A percentile compares a stretch with the other conserved stretches of the same genome.
These are phyloP conservation scores for Fusarium lyarnte DNA, from an alignment of 2,329 filamentous ascomycete species.

Conservation along the genomic window DNA sequence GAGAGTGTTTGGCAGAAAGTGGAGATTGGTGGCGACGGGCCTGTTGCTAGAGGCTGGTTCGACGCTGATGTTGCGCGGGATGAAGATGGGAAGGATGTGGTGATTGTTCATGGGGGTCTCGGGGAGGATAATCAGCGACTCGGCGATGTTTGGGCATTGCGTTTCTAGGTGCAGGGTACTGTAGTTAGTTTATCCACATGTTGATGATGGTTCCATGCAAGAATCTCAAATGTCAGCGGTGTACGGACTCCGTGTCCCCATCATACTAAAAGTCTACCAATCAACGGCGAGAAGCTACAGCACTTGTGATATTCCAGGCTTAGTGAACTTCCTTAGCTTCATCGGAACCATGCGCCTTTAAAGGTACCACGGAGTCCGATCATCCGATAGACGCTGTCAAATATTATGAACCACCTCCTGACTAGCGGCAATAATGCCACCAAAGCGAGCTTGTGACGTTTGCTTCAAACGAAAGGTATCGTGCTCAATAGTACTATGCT, in stretches of 20 bases:
- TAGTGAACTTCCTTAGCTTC: neutral
- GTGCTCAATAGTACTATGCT: accelerated
- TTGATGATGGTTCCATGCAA: neutral
- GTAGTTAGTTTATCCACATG: neutral
- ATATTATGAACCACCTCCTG: neutral
- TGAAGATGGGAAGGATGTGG: accelerated
- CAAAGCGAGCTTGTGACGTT: constrained; percentile 2
- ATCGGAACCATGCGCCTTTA: neutral
- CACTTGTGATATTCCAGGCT: neutral
- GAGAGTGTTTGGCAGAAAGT: neutral
- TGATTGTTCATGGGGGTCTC: neutral
- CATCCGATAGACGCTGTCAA: neutral
- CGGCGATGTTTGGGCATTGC: neutral
- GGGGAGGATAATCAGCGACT: neutral
- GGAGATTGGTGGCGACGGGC: neutral
- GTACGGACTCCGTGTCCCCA: neutral
- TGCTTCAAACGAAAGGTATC: neutral
- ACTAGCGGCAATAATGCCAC: neutral
- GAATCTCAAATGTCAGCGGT: neutral
- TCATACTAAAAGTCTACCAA: neutral
- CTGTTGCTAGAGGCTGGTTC: constrained; percentile 2
- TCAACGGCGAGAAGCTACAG: neutral
- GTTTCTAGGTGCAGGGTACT: neutral
- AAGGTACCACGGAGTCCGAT: neutral
- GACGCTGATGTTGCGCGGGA: neutral